Base-by-base conservation (phyloP, 257 asterid species). In the Oldenlandia corymbosa region DNA sequence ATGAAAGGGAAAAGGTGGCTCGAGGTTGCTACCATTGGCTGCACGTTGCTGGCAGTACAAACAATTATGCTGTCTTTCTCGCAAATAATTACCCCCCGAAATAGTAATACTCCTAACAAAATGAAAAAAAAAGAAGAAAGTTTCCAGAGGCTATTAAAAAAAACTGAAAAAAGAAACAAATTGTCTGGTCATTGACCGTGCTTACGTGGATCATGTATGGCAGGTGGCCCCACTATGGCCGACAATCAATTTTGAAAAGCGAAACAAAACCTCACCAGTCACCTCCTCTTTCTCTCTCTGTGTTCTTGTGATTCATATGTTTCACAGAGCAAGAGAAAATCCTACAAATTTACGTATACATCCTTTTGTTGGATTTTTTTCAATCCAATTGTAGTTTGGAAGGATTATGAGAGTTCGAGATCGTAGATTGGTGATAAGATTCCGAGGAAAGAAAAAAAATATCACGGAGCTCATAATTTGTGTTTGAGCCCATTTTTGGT, bases 181-280 rank as follows among this genome's bases (percentile, higher is more conserved):
- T 62, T 36, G 55, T 47, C 42, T 27, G 50, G 52, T 21, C 39
- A 66, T 23, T 55, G 64, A 54, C 56, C 64, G 7, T 5, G 60
- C 67, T 68, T 45, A 60, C 55, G 67, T 68, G 73, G 73, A 68
- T n/a, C 67, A 4, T 30, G 36, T 47, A 54, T 20, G 62, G 67
- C 30, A 2, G 9, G 10, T 32, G 73, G 11, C 36, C 73, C 67
- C 67, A 39, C 36, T 18, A 7, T 10, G 46, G 57, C 57, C 57
- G 57, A 62, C 67, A 62, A 36, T 20, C 42, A 27, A 1, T 34
- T 34, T 4, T 34, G 39, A 34, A 4, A 34, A 9, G 4, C 4
- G 39, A 34, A 34, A 34, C 4, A 34, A 3, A 34, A 34, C 39
- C 4, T n/a, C n/a, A n/a, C n/a, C n/a, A n/a, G n/a, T n/a, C n/a